Evolutionary conservation across 768 basidiomycete species (phyloP), one percentile per base, ranked within the genome.

Genomic region (Porphyrellus cyaneotinctus): DNA sequence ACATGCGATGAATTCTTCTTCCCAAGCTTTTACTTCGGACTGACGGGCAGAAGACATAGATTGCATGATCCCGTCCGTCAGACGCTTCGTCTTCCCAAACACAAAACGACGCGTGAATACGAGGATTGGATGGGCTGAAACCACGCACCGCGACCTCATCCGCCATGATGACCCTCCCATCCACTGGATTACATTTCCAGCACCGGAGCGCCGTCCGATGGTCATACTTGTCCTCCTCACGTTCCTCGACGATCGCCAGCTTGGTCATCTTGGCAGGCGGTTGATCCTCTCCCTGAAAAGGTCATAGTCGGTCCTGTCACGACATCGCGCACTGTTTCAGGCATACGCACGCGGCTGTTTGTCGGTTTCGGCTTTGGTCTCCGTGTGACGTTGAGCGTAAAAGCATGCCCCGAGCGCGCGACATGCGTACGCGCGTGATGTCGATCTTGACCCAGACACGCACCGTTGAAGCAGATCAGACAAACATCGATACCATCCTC

Each of bases 21-120:
- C 93, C 97, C 97, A 99, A 7, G 97, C 88, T 70, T 97, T 88
- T 43, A 99, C 88, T 63, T 97, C 94, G 0, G 88, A 91, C 65
- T 95, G 88, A 43, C 93, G 89, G 0, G 91, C 88, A 2, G 92
- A 95, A 0, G 93, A 92, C 60, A 91, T 74, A 2, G 93, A 85
- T 2, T 78, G 73, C 83, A 97, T 85, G 51, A 95, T 75, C 0
- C 80, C 83, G 20, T 85, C 78, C 5, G 82, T 73, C 11, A 94
- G 71, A 0, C 72, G 63, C 57, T 78, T 78, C 36, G 83, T 73
- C 82, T 87, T 53, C 5, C 36, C 2, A 28, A 7, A 24, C 47
- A 30, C 9, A 2, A 23, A 24, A 13, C 1, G 10, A 30, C 7
- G 41, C 0, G 12, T 53, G 30, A 51, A 12, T 7, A 32, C 9